Percentiles rank a stretch among this genome's conserved stretches.
phyloP scores from a whole-genome alignment of 768 basidiomycete genomes.

The Russula dissimulans region DNA sequence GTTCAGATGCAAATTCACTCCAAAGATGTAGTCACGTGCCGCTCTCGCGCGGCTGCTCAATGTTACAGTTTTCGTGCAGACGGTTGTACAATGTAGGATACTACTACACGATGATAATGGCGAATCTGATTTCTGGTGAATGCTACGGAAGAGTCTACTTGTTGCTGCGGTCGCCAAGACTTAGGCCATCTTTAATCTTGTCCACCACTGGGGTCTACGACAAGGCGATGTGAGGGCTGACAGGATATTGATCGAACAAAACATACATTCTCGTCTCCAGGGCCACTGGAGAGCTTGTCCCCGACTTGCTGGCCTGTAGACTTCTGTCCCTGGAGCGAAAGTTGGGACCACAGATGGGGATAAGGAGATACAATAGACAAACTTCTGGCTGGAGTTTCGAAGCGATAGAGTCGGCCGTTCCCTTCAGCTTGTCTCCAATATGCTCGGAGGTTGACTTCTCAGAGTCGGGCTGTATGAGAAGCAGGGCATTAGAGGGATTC shows the following conservation, averaged over 20 bases:
- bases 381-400: slow-evolving; percentile 1
- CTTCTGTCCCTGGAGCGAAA: background rate
- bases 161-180: background rate
- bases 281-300: background rate
- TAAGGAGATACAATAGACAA: background rate
- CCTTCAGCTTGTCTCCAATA: background rate
- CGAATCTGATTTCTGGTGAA: background rate
- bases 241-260: background rate
- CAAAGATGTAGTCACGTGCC: background rate
- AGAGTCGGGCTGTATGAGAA: background rate
- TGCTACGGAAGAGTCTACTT: background rate
- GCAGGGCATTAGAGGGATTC: background rate
- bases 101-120: background rate
- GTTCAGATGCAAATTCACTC: too few species aligned
- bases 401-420: background rate
- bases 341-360: background rate
- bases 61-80: background rate
- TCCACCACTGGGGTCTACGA: background rate
- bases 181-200: background rate
- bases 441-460: slow-evolving; percentile 2
- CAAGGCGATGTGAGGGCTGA: background rate
- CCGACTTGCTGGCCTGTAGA: background rate
- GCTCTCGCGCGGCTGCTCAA: background rate
- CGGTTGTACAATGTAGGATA: background rate
- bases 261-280: background rate